phyloP scores from a whole-genome alignment of 1,139 yeast genomes.

The Debaryomyces coudertii region DNA sequence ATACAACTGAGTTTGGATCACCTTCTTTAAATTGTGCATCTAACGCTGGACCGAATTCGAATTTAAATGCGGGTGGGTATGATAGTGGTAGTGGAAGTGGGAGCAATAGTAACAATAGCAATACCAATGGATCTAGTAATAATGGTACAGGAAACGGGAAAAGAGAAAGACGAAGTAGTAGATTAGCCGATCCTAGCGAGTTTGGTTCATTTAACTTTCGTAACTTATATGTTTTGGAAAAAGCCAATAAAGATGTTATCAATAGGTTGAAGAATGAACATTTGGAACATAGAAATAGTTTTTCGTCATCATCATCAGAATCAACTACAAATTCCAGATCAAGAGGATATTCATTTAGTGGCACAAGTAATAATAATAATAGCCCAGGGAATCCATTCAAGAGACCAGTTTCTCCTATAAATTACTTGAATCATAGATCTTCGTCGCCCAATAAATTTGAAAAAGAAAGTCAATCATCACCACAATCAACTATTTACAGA shows the following conservation, averaged over 20 bases:
- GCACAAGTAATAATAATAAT: conserved; percentile 18
- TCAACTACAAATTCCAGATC: conserved; percentile 40
- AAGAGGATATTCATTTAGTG: conserved; percentile 43
- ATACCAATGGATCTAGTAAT: conserved; percentile 11
- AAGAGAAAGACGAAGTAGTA: conserved; percentile 66
- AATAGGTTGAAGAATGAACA: conserved; percentile 86
- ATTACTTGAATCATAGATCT: conserved; percentile 25
- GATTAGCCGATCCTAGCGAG: conserved; percentile 74
- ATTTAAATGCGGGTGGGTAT: neutral
- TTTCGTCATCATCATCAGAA: conserved; percentile 49
- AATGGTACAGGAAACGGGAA: conserved; percentile 30
- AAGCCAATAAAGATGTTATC: conserved; percentile 91
- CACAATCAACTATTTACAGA: conserved; percentile 30
- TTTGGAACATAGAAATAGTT: conserved; percentile 53
- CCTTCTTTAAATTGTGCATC: conserved; percentile 19
- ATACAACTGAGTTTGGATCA: conserved; percentile 24
- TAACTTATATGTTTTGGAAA: conserved; percentile 85
- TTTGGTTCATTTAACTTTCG: conserved; percentile 94
- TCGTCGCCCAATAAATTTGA: conserved; percentile 29
- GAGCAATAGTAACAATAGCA: conserved; percentile 10
- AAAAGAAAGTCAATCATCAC: conserved; percentile 19
- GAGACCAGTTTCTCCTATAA: conserved; percentile 39
- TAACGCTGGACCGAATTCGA: conserved; percentile 6
- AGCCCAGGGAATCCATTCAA: conserved; percentile 38
- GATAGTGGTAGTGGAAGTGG: conserved; percentile 14